These are phyloP conservation scores for Cytospora piceicola DNA, from an alignment of 2,329 filamentous ascomycete genomes.

Conservation along the genomic window DNA sequence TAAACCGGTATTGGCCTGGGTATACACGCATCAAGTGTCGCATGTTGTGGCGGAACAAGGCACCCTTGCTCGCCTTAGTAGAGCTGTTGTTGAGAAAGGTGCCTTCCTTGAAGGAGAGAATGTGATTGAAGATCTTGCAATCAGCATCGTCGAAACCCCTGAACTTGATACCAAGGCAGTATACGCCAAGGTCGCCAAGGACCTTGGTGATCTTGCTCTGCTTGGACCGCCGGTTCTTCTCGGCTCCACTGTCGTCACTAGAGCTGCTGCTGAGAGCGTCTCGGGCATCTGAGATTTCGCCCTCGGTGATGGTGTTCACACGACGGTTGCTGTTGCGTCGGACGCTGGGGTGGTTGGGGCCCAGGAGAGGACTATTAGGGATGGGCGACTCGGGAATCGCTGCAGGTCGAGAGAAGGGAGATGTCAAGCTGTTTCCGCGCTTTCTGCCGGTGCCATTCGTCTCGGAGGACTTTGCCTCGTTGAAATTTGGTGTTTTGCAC, in stretches of 20 bases:
- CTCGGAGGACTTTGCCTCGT: conserved; percentile 45
- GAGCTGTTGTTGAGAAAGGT: conserved; percentile 83
- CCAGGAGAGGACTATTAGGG: conserved; percentile 58
- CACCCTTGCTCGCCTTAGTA: conserved; percentile 73
- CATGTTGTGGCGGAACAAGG: conserved; percentile 88
- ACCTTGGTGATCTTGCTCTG: conserved; percentile 85
- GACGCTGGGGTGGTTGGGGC: conserved; percentile 55
- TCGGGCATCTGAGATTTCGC: conserved; percentile 50
- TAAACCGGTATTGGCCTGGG: conserved; percentile 78
- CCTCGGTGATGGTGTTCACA: conserved; percentile 62
- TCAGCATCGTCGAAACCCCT: conserved; percentile 76
- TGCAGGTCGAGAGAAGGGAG: conserved; percentile 69
- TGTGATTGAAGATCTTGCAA: conserved; percentile 88
- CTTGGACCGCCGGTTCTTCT: conserved; percentile 56
- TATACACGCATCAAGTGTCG: conserved; percentile 93
- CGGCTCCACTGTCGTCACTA: conserved; percentile 75
- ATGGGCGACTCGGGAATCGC: conserved; percentile 61
- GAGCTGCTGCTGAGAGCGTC: conserved; percentile 63
- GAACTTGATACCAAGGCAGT: conserved; percentile 77
- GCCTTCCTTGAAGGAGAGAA: conserved; percentile 91
- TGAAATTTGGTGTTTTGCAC: conserved; percentile 78
- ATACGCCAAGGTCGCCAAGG: conserved; percentile 84
- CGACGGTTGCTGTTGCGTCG: conserved; percentile 53
- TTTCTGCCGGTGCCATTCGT: conserved; percentile 50
- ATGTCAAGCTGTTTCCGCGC: conserved; percentile 75